These are phyloP conservation scores for Leccinum sublutescens DNA, from an alignment of 768 basidiomycete species.

Conservation along the genomic window DNA sequence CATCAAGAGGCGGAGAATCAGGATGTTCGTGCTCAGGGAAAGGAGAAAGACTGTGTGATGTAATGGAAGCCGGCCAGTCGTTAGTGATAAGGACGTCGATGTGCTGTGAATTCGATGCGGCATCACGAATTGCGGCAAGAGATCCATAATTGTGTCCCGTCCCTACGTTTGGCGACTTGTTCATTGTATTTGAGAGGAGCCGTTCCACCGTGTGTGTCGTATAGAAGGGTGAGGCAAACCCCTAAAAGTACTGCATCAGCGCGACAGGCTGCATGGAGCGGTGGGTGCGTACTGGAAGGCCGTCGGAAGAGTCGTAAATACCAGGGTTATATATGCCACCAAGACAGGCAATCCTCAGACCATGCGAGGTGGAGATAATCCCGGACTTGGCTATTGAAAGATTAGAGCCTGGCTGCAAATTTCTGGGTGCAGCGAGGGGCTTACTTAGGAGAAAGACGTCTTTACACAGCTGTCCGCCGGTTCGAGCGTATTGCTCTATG, in stretches of 20 bases:
- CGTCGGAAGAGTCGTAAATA: conserved; percentile 56
- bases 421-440: conserved; percentile 28
- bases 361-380: conserved; percentile 73
- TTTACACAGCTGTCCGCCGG: conserved; percentile 74
- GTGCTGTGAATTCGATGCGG: conserved; percentile 58
- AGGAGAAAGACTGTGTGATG: conserved; percentile 56
- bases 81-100: conserved; percentile 83
- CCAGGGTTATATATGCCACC: conserved; percentile 72
- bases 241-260: conserved; percentile 39
- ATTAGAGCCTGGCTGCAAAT: conserved; percentile 3
- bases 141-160: conserved; percentile 54
- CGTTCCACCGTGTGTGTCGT: conserved; percentile 67
- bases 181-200: conserved; percentile 66
- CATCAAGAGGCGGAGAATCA: conserved; percentile 60
- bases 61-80: conserved; percentile 68
- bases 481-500: conserved; percentile 70
- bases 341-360: conserved; percentile 81
- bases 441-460: conserved; percentile 85
- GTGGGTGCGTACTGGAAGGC: conserved; percentile 54
- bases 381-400: conserved; percentile 70
- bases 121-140: conserved; percentile 64
- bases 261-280: not conserved
- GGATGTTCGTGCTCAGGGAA: conserved; percentile 42
- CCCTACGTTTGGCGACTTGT: conserved; percentile 44
- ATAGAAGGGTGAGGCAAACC: conserved; percentile 76